Evolutionary conservation across 805 yeast species (phyloP).

Genomic region (Scheffersomyces ergatensis): DNA sequence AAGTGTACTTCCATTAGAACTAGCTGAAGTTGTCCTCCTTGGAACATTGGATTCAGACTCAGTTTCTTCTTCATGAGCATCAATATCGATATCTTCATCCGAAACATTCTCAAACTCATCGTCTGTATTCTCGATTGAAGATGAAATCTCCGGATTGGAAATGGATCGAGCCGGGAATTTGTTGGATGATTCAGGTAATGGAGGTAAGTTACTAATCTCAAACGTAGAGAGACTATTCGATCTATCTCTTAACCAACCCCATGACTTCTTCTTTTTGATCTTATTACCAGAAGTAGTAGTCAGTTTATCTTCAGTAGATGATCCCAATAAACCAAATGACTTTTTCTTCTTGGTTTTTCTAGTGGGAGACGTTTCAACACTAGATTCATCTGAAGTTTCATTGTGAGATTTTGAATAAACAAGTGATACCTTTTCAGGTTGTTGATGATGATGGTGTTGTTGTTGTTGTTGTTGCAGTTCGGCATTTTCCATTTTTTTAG

Average conservation of each 20-base stretch:
- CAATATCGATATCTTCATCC: not conserved
- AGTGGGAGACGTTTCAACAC: conserved; percentile 4
- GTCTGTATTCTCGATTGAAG: not conserved
- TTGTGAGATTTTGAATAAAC: not conserved
- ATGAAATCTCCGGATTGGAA: conserved; percentile 33
- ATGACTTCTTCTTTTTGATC: conserved; percentile 35
- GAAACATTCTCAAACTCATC: not conserved
- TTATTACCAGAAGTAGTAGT: not conserved
- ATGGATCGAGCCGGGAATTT: conserved; percentile 28
- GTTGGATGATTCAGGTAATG: conserved; percentile 16
- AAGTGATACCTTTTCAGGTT: not conserved
- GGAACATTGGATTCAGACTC: not conserved
- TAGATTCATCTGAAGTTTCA: not conserved
- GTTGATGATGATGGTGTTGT: not conserved
- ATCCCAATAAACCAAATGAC: conserved; percentile 9
- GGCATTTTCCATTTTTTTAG: not conserved
- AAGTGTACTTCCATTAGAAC: conserved; percentile 4
- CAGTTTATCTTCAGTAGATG: not conserved
- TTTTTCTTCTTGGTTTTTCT: conserved; percentile 8
- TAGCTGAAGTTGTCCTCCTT: conserved; percentile 3
- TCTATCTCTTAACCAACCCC: conserved; percentile 39
- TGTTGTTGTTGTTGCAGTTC: not conserved
- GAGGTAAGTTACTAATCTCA: conserved; percentile 18
- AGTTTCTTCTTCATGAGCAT: not conserved
- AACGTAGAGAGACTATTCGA: conserved; percentile 28